These are phyloP conservation scores for Diaporthe helianthi DNA, from an alignment of 2,329 filamentous ascomycete genomes.

Conservation along the genomic window DNA sequence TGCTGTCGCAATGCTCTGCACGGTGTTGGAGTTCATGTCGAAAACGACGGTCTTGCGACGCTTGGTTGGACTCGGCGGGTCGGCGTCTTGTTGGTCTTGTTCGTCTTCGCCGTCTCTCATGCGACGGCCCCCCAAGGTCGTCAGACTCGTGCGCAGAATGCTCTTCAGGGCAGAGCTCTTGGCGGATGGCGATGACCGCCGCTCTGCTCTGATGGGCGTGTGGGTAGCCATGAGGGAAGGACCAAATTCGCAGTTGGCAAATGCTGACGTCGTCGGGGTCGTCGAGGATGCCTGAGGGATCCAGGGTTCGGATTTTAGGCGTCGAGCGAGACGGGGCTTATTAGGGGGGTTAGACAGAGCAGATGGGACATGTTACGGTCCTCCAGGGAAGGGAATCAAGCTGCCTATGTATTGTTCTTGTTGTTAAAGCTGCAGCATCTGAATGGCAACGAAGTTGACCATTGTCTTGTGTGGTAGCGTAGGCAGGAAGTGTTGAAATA, in stretches of 20 bases:
- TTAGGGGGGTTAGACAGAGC: not conserved
- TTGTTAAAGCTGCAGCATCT: conserved; percentile 20
- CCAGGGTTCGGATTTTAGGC: conserved; percentile 7
- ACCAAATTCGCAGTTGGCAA: not conserved
- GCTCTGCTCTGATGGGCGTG: conserved; percentile 31
- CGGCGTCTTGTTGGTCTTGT: conserved; percentile 48
- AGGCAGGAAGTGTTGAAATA: not conserved
- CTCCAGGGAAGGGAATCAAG: not conserved
- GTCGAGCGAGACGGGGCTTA: conserved; percentile 1
- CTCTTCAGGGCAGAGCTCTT: conserved; percentile 33
- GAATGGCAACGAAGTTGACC: conserved; percentile 6
- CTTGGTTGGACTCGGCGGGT: conserved; percentile 55
- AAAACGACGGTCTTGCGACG: conserved; percentile 63
- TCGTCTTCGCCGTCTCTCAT: conserved; percentile 45
- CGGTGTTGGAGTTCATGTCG: conserved; percentile 63
- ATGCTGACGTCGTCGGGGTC: conserved; percentile 8
- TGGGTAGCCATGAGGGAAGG: conserved; percentile 30
- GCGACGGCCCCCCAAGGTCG: conserved; percentile 26
- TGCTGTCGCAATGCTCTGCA: conserved; percentile 60
- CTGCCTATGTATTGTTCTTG: conserved; percentile 4
- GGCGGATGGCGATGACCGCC: conserved; percentile 30
- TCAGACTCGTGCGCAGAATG: conserved; percentile 21
- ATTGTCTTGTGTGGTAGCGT: not conserved
- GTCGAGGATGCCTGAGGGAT: conserved; percentile 22
- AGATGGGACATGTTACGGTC: conserved; percentile 30